A percentile compares a stretch with the other conserved stretches of the same genome.
Conservation (phyloP, 2,329 filamentous ascomycete genomes). For the Ophiosphaerella korrae region DNA sequence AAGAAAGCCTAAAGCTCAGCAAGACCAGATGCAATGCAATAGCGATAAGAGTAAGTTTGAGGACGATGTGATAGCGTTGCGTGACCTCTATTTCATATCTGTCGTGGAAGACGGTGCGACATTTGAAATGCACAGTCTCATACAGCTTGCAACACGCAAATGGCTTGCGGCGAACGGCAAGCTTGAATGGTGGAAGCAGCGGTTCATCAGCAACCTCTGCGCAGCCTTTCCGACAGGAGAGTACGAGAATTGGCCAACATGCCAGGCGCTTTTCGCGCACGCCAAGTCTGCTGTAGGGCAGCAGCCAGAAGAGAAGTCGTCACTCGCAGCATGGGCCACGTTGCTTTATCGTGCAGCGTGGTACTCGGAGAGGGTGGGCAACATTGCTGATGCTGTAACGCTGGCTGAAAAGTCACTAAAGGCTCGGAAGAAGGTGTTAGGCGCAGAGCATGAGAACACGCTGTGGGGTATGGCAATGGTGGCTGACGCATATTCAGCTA, state of each 20-base stretch:
- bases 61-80: conserved; percentile 42
- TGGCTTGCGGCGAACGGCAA: conserved; percentile 20
- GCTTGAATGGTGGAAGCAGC: conserved; percentile 32
- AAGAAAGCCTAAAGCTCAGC: no score
- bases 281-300: conserved; percentile 3
- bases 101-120: conserved; percentile 17
- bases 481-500: not conserved
- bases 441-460: conserved; percentile 1
- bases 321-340: conserved; percentile 4
- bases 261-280: conserved; percentile 9
- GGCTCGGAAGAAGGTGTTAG: not conserved
- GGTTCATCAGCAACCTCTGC: conserved; percentile 9
- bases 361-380: conserved; percentile 5
- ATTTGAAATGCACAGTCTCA: conserved; percentile 53
- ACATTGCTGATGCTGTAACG: not conserved
- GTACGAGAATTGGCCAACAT: conserved; percentile 6
- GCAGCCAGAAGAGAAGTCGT: not conserved
- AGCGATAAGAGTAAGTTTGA: conserved; percentile 15
- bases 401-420: not conserved
- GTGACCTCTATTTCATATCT: conserved; percentile 47
- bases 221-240: conserved; percentile 8
- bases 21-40: no score
- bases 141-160: conserved; percentile 41
- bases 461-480: not conserved
- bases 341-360: conserved; percentile 9